phyloP scores from a whole-genome alignment of 257 asterid genomes.

The Solanum pimpinellifolium region DNA sequence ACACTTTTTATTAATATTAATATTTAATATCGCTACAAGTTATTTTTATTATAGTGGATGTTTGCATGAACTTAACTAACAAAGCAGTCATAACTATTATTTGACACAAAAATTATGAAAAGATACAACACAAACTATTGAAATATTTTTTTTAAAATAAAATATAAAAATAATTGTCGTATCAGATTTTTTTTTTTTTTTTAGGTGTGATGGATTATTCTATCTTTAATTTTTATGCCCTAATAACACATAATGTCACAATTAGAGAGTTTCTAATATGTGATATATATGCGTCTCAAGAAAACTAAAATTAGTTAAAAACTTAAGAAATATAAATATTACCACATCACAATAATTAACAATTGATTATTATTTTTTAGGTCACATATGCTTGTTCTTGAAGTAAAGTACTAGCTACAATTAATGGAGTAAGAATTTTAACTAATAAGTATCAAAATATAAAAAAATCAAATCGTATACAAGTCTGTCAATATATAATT shows the following conservation, averaged over 20 bases:
- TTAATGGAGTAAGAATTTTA: too few relatives aligned
- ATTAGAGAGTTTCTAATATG: neutral
- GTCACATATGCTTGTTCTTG: neutral
- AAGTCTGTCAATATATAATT: too few relatives aligned
- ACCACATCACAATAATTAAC: neutral
- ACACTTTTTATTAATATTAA: too few relatives aligned
- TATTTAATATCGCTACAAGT: too few relatives aligned
- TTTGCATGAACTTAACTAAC: neutral
- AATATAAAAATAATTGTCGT: neutral
- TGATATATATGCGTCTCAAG: neutral
- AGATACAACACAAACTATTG: neutral
- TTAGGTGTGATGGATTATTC: neutral
- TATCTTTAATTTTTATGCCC: neutral
- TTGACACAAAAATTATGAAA: neutral
- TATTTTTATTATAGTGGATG: rapidly evolving
- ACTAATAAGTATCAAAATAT: too few relatives aligned
- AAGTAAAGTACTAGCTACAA: neutral
- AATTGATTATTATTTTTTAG: neutral
- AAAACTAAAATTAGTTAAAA: neutral
- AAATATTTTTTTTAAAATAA: too few relatives aligned
- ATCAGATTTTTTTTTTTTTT: neutral
- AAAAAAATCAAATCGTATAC: too few relatives aligned
- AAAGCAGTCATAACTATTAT: neutral
- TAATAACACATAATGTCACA: neutral
- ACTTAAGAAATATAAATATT: neutral